Evolutionary conservation across 2,329 filamentous ascomycete species (phyloP).

Genomic region (Neurospora crassa): DNA sequence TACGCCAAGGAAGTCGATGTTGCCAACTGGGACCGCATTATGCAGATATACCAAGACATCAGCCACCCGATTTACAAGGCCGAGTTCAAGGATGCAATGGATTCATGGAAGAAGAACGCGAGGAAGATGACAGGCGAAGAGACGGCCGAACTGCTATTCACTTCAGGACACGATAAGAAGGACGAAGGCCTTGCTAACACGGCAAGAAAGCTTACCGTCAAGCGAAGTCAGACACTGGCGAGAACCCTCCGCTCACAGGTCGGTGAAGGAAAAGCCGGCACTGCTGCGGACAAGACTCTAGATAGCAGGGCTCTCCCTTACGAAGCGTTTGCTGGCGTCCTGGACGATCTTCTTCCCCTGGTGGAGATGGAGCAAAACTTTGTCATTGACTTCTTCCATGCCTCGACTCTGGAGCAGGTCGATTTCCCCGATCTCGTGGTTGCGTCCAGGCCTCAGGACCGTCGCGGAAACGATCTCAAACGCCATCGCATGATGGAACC

Average conservation of each 20-base stretch:
- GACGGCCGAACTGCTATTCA: conserved; percentile 70
- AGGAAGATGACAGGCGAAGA: conserved; percentile 70
- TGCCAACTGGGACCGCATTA: conserved; percentile 68
- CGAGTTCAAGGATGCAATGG: conserved; percentile 69
- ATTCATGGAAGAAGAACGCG: conserved; percentile 71
- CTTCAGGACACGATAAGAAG: conserved; percentile 73
- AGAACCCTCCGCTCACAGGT: conserved; percentile 61
- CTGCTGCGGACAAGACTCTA: conserved; percentile 42
- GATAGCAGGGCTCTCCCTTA: conserved; percentile 63
- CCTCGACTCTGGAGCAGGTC: conserved; percentile 68
- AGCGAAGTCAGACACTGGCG: conserved; percentile 80
- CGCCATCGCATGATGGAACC: conserved; percentile 75
- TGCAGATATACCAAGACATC: conserved; percentile 72
- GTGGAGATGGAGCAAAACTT: conserved; percentile 96
- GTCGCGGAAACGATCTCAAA: conserved; percentile 63
- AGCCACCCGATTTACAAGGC: conserved; percentile 69
- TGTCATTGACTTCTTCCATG: conserved; percentile 91
- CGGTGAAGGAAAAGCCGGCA: conserved; percentile 46
- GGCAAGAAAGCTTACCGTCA: conserved; percentile 85
- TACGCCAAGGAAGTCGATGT: conserved; percentile 81
- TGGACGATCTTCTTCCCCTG: conserved; percentile 74
- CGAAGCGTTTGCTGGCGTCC: conserved; percentile 69
- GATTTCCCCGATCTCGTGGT: conserved; percentile 79
- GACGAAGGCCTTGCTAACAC: conserved; percentile 63
- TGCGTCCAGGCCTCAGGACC: conserved; percentile 53